Evolutionary conservation across 768 basidiomycete genomes (phyloP), one percentile per base, ranked within the genome.

Genomic region (Tephrocybe sp.): DNA sequence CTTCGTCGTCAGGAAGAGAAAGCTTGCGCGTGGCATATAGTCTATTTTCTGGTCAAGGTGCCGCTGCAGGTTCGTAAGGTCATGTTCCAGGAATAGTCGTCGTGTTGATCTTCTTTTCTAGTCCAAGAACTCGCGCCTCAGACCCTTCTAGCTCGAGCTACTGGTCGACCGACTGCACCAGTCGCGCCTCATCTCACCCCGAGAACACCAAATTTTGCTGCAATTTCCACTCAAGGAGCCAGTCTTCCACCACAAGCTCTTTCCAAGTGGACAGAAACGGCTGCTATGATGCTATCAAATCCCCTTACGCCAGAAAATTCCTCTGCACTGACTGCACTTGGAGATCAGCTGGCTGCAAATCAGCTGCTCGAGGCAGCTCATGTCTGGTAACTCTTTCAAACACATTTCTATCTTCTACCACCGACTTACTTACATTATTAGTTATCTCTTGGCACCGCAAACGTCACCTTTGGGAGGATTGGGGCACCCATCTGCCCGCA

Each of bases 281-380:
- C 79, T 19, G 87, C 91, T 11, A 90, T 95, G 75, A 83, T 96
- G 46, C 60, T 92, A 18, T 83, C 86, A 22, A 89, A 83, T 45
- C 81, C 83, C n/a, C 65, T 82, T 57, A 77, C 72, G 45, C 66
- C 80, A 0, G 90, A 94, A 48, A 78, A 83, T 39, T 84, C 87
- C 0, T 78, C 84, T 11, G 84, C 90, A 13, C 62, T 98, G 47
- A 89, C 91, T 24, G 79, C 87, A 12, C 77, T 99, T 1, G 96
- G 94, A 31, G 92, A 96, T 62, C 83, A 82, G 55, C 74, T 99
- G n/a, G 64, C 72, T 12, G 72, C 80, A 4, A 83, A 86, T 56
- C 78, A 87, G 27, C 84, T 89, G 70, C 68, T 82, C 8, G 87
- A 94, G 57, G 93, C 94, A 15, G 92, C 93, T 19, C 95, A 98